Evolutionary conservation across 2,329 filamentous ascomycete species (phyloP), one percentile per base, ranked within the genome.

Genomic region (Phaeosphaeria sp.): DNA sequence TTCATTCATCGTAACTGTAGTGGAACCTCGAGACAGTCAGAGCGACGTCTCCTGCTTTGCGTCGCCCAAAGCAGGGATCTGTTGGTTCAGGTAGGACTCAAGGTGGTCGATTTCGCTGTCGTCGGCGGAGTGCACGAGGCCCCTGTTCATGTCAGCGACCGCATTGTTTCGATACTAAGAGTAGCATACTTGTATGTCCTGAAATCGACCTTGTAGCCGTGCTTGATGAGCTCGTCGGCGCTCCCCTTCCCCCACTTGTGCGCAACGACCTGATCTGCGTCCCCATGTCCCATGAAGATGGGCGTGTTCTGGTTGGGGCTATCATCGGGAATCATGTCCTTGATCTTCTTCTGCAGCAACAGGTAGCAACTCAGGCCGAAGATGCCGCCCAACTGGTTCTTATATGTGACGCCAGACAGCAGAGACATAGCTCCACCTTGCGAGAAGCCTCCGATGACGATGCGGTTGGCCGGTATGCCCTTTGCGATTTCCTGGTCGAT

Each of bases 241-340:
- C 91, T 92, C 77, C 82, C 75, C 74, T 86, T 79, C 15, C 91
- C 94, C 77, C 91, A 89, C 55, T 84, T 79, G 44, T 88, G 85
- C 65, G 83, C 84, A 8, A 97, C 91, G 2, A 97, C 80, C 15
- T 84, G 84, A 76, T 99, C 94, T 0, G 79, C 79, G 60, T 89
- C 85, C n/a, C 95, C 95, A 69, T 98, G 95, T 13, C 86, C 92
- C 88, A 97, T 90, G 78, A 95, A 91, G 61, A 98, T 88, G 1
- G 91, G 91, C 1, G 92, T 97, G 42, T 90, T 82, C 77, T 89
- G 87, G 76, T 92, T 93, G 54, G 84, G 81, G 65, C 80, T 85
- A 24, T 73, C 71, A 7, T 65, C 66, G 2, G 76, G 75, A 9
- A 79, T 70, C 67, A 78, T 60, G 22, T 76, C 83, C 72, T 84